Evolutionary conservation across 306 rosid species (phyloP).

Genomic region (Dryas alaskensis): DNA sequence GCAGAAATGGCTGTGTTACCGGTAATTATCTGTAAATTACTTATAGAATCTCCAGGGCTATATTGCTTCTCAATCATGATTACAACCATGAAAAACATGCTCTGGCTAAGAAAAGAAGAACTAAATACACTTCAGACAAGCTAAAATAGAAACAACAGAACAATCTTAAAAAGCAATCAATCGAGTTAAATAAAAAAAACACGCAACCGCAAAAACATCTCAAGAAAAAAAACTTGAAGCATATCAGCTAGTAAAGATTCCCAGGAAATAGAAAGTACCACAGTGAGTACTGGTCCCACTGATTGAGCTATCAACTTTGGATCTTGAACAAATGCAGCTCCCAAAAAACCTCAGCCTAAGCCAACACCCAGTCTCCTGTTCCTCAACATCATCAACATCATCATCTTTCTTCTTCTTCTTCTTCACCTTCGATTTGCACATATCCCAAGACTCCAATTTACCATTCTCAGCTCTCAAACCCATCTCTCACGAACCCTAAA

Average conservation of each 20-base stretch:
- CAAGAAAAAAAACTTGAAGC: slow-evolving; percentile 4
- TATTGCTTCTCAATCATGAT: not conserved
- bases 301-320: slow-evolving; percentile 89
- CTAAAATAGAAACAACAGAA: slow-evolving; percentile 13
- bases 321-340: slow-evolving; percentile 97
- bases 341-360: slow-evolving; percentile 67
- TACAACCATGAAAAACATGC: slow-evolving; percentile 7
- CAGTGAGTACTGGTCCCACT: slow-evolving; percentile 79
- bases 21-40: not conserved
- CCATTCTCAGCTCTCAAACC: slow-evolving; percentile 75
- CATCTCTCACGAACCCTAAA: slow-evolving; percentile 58
- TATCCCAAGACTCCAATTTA: slow-evolving; percentile 70
- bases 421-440: slow-evolving; percentile 57
- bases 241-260: slow-evolving; percentile 9
- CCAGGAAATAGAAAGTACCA: slow-evolving; percentile 48
- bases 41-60: slow-evolving; percentile 12
- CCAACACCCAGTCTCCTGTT: slow-evolving; percentile 78
- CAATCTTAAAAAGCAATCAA: slow-evolving; percentile 12
- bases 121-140: slow-evolving; percentile 10
- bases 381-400: slow-evolving; percentile 37
- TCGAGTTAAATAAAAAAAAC: not conserved
- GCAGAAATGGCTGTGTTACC: not conserved
- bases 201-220: not conserved
- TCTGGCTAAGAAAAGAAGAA: slow-evolving; percentile 10
- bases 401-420: slow-evolving; percentile 55